phyloP scores from a whole-genome alignment of 768 basidiomycete species.

The Amanita pseudoporphyria region DNA sequence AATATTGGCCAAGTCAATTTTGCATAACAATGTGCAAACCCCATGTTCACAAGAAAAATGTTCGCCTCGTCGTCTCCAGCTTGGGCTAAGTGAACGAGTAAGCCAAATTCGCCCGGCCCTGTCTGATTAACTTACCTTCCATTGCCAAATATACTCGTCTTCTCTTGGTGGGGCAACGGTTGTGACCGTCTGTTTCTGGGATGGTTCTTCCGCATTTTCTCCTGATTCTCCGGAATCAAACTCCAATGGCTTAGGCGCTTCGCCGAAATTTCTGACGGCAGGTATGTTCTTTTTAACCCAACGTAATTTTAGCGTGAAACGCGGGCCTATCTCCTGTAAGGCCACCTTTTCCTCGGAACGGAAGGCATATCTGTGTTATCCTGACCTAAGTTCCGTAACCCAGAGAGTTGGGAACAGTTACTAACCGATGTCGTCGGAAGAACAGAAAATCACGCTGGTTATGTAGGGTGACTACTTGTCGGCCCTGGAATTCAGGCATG shows the following conservation, averaged over 20 bases:
- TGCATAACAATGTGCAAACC: neutral
- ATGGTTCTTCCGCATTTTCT: conserved; percentile 17
- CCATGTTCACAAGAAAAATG: conserved; percentile 70
- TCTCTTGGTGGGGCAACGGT: conserved; percentile 49
- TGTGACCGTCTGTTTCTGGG: conserved; percentile 15
- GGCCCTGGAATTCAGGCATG: conserved; percentile 88
- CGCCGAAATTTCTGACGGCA: conserved; percentile 61
- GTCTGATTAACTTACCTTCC: conserved; percentile 55
- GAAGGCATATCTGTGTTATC: conserved; percentile 74
- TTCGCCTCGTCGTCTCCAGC: conserved; percentile 81
- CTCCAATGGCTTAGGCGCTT: conserved; percentile 45
- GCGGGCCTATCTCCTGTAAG: conserved; percentile 95
- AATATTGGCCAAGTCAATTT: neutral
- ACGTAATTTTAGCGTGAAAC: conserved; percentile 89
- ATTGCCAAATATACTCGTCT: conserved; percentile 80
- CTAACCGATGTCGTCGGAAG: conserved; percentile 88
- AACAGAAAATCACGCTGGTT: conserved; percentile 98
- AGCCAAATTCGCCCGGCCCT: neutral
- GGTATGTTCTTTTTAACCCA: conserved; percentile 87
- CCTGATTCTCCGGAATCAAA: conserved; percentile 38
- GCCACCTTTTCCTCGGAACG: conserved; percentile 84
- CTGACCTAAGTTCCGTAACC: neutral
- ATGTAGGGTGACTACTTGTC: conserved; percentile 95
- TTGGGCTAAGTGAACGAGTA: conserved; percentile 53
- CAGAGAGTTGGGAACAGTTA: conserved; percentile 7